Conservation (phyloP, 2,329 filamentous ascomycete species). For the Davidsoniella australis region DNA sequence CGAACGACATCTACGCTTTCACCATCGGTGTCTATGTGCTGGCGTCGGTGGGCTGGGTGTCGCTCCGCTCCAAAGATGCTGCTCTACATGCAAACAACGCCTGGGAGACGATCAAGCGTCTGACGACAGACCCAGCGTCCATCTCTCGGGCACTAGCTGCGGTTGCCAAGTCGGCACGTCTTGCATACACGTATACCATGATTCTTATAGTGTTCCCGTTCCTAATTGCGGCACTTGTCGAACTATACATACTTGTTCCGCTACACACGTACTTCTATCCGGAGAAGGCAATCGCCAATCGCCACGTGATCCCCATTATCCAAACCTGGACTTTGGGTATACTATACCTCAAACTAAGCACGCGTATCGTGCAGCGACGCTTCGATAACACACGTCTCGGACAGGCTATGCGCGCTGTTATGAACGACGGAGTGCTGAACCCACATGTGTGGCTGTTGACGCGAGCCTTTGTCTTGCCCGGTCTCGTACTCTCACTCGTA, state of each 20-base stretch:
- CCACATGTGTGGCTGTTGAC: conserved; percentile 69
- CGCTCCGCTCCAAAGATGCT: conserved; percentile 28
- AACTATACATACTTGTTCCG: conserved; percentile 78
- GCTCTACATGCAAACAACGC: background rate
- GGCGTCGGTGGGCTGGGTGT: conserved; percentile 47
- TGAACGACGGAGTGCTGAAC: conserved; percentile 58
- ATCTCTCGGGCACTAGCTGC: conserved; percentile 16
- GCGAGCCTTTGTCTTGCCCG: conserved; percentile 70
- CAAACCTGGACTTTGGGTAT: conserved; percentile 91
- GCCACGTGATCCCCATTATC: conserved; percentile 67
- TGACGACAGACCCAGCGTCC: conserved; percentile 14
- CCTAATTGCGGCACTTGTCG: conserved; percentile 60
- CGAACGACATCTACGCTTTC: conserved; percentile 95
- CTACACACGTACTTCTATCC: conserved; percentile 59
- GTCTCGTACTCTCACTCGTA: conserved; percentile 39
- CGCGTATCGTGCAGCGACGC: conserved; percentile 24
- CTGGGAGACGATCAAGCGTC: background rate
- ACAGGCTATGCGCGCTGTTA: conserved; percentile 54
- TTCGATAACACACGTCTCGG: conserved; percentile 42
- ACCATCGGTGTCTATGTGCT: conserved; percentile 76
- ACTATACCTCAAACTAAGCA: conserved; percentile 68
- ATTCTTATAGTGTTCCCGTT: conserved; percentile 68
- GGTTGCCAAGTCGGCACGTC: conserved; percentile 22
- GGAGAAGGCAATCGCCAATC: conserved; percentile 16
- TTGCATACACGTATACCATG: conserved; percentile 53